Conservation (phyloP, 108 stramenopile genomes). For the Cyclotella sp. region DNA sequence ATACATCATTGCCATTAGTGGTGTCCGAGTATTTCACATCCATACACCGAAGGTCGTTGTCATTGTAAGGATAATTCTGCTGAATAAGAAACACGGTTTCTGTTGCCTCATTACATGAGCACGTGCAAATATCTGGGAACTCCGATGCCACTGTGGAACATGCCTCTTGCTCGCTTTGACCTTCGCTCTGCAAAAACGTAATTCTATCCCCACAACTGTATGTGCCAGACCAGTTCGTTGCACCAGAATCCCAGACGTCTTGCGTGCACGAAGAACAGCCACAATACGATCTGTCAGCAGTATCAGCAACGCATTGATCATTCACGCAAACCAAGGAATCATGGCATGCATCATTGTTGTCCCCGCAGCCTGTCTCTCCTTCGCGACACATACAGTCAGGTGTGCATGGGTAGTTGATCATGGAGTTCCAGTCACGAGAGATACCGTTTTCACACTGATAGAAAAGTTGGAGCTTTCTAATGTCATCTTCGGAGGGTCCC, state of each 20-base stretch:
- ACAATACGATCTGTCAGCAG: background rate
- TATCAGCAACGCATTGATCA: background rate
- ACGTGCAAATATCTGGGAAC: background rate
- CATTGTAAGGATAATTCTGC: conserved; percentile 5
- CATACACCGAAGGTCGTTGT: background rate
- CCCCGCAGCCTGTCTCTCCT: conserved; percentile 1
- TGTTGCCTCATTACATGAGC: background rate
- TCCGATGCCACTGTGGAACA: background rate
- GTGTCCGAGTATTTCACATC: conserved; percentile 1
- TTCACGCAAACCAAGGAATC: conserved; percentile 13
- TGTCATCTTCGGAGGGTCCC: conserved; percentile 13
- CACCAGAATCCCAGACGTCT: background rate
- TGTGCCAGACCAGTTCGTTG: background rate
- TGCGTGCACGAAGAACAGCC: conserved; percentile 9
- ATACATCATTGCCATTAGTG: conserved; percentile 13
- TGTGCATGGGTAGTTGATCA: conserved; percentile 8
- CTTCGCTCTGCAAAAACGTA: background rate
- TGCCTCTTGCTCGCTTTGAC: background rate
- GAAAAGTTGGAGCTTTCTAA: conserved; percentile 20
- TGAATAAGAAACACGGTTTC: background rate
- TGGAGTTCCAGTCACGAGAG: background rate
- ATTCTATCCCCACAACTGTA: conserved; percentile 17
- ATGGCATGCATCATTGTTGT: conserved; percentile 16
- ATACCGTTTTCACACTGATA: conserved; percentile 32
- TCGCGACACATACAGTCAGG: conserved; percentile 20